Base-by-base conservation (phyloP, 257 asterid species). In the Datura wrightii region DNA sequence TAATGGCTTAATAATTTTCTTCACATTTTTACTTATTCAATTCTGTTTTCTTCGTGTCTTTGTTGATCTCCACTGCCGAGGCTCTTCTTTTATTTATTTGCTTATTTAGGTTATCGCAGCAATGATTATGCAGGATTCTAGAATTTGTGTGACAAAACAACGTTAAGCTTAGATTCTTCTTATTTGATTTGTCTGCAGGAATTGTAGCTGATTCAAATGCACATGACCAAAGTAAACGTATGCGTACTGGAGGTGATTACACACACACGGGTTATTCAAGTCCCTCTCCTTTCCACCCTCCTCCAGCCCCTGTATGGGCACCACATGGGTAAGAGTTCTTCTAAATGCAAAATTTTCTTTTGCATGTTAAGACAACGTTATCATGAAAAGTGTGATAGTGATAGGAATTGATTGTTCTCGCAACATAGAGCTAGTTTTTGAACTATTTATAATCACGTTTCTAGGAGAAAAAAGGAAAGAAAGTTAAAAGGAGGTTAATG, bases 271-370 rank as follows among this genome's bases (percentile, higher is more conserved):
- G 89, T 80, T 97, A 94, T 88, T 90, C 98, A 69, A 89, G 93
- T 84, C 93, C 99, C 86, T 97, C 98, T 87, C 99, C 98, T 86
- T 95, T 90, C 85, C 99, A 97, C 86, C 96, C 99, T 88, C 98
- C 99, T 37, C 97, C 98, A 6, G 82, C 98, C 54, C 92, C 98
- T 85, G 95, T 92, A 79, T 97, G 99, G 99, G 97, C 90, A 46
- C 97, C 97, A 42, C 98, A 94, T 79, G 99, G 97, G 99, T 97
- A 91, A 53, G 62, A 19, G 44, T 65, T 16, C 34, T 67, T 34
- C 79, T 48, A 4, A 15, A 39, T 80, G 76, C 60, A 50, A 41
- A 56, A 84, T 48, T 53, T 48, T 41, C 48, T 81, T 53, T 39
- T 83, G 55, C 62, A 18, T 16, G 36, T 41, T 36, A 53, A 54